Base-by-base conservation (phyloP, 2,329 filamentous ascomycete species). In the Karstenula rhodostoma region DNA sequence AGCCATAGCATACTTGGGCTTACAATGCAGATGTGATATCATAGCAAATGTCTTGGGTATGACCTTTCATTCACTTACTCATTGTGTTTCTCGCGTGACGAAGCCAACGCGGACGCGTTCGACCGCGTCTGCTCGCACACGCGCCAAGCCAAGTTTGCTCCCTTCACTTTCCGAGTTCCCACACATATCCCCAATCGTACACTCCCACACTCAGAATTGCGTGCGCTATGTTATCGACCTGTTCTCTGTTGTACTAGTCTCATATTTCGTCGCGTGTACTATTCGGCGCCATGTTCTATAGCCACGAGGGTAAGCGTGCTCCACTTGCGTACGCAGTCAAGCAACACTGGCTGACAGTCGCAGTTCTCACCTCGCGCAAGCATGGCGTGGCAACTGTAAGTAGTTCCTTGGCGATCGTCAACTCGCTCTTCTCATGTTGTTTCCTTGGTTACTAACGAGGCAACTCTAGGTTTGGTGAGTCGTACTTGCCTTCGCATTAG, bases 381-480 rank as follows among this genome's bases (percentile, higher is more conserved):
- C 91, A 97, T 86, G 95, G 95, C 58, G 91, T 99, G 59, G 91
- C 94, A 15, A 99, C 94, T 2, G 90, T 99, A 61, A 95, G 94
- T 96, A 83, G 29, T 10, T 72, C 86, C 72, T 25, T 13, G 1
- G 13, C 42, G 33, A 12, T 23, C 54, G 17, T n/a, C 9, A 15
- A 40, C 37, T n/a, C 37, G 7, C 17, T 40, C 17, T 9, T 15
- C n/a, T 7, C 8, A 35, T 29, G n/a, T 46, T 40, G 35, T 43
- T 15, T 12, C 22, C 6, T 43, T 29, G 7, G 17, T 13, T 56
- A 15, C 43, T 56, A 29, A 48, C 42, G 19, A 35, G 19, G 19
- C 12, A 19, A 32, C 23, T 17, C 8, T 25, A 56, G 53, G 44
- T 50, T 19, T 48, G 54, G 54, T 56, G 33, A 49, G 44, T 37